These are phyloP conservation scores for carrot (Daucus carota) DNA, from an alignment of 129 eudicot species.

Conservation along the genomic window DH1_v3.0 NC_030381.2:52406501-52407000, in stretches of 20 bases:
- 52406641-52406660: constrained; percentile 85
- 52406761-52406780: constrained; percentile 71
- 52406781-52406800: constrained; percentile 68
- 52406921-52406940: not conserved
- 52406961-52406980: constrained; percentile 83
- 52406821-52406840: not conserved
- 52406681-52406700: not conserved
- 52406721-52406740: constrained; percentile 43
- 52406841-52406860: not conserved
- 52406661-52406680: constrained; percentile 29
- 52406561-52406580: not conserved
- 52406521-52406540: not conserved
- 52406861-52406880: not conserved
- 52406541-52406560: not conserved
- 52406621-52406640: constrained; percentile 67
- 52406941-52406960: not conserved
- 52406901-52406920: not conserved
- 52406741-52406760: constrained; percentile 77
- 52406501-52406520: not conserved
- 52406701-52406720: not conserved
- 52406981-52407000: constrained; percentile 87
- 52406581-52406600: constrained; percentile 71
- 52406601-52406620: constrained; percentile 81
- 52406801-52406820: constrained; percentile 34
- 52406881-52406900: not conserved